Evolutionary conservation across 306 rosid genomes (phyloP).

Genomic region (Lathyrus tuberosus): DNA sequence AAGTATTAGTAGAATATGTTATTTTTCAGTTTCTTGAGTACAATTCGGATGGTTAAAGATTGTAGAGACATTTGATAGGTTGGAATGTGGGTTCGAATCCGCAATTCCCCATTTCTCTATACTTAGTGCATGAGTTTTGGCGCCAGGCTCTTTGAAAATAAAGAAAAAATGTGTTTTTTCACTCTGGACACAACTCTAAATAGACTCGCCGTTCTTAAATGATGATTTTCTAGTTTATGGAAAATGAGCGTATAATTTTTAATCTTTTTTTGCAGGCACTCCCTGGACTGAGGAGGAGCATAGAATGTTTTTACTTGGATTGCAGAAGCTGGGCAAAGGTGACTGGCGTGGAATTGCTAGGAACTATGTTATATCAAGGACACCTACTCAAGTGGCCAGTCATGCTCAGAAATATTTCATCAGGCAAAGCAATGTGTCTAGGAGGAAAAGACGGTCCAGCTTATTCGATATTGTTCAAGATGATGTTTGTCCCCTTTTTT

Average conservation of each 20-base stretch:
- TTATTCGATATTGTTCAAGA: slow-evolving; percentile 89
- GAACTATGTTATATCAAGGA: slow-evolving; percentile 86
- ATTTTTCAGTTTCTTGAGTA: background rate
- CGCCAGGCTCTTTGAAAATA: no score
- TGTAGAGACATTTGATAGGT: no score
- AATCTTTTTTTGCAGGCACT: slow-evolving; percentile 60
- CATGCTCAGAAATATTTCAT: slow-evolving; percentile 98
- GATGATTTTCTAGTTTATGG: background rate
- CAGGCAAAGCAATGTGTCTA: slow-evolving; percentile 87
- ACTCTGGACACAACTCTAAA: background rate
- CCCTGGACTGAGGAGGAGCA: slow-evolving; percentile 99
- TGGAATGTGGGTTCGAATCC: background rate
- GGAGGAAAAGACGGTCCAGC: slow-evolving; percentile 98
- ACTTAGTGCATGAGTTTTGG: no score
- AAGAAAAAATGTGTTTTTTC: background rate
- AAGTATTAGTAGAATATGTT: background rate
- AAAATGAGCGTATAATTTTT: slow-evolving; percentile 19
- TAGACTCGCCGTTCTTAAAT: background rate
- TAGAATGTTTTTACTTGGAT: slow-evolving; percentile 93
- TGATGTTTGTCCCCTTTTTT: slow-evolving; percentile 70
- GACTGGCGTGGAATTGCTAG: slow-evolving; percentile 99
- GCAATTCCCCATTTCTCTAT: no score
- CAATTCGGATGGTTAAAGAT: no score
- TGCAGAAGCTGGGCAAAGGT: slow-evolving; percentile 97
- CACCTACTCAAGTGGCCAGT: slow-evolving; percentile 99